Conservation (phyloP, 2,329 filamentous ascomycete genomes). For the Venturia oleaginea region DNA sequence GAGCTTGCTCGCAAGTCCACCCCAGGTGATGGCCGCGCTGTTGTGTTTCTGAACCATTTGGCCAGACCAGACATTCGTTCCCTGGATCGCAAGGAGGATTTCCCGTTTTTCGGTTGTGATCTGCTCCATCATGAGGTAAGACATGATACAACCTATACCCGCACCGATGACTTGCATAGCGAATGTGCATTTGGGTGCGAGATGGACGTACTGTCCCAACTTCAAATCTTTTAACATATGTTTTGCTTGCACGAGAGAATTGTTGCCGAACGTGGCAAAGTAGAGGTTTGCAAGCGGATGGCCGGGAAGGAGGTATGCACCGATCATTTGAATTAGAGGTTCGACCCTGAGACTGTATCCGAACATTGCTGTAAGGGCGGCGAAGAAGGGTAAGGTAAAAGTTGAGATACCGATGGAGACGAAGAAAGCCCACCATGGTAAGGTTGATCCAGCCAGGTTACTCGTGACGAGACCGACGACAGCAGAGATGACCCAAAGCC, state of each 20-base stretch:
- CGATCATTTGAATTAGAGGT: slow-evolving; percentile 17
- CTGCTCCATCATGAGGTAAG: slow-evolving; percentile 37
- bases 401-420: slow-evolving; percentile 19
- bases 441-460: slow-evolving; percentile 21
- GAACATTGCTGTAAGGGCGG: slow-evolving; percentile 20
- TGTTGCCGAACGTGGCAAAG: slow-evolving; percentile 32
- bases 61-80: slow-evolving; percentile 37
- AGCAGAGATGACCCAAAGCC: slow-evolving; percentile 18
- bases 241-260: slow-evolving; percentile 23
- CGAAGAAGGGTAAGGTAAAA: slow-evolving; percentile 21
- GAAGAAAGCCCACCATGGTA: slow-evolving; percentile 27
- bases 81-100: slow-evolving; percentile 32
- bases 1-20: slow-evolving; percentile 14
- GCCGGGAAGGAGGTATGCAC: slow-evolving; percentile 20
- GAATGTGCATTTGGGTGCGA: slow-evolving; percentile 35
- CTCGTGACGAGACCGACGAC: slow-evolving; percentile 21
- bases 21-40: slow-evolving; percentile 32
- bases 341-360: slow-evolving; percentile 19
- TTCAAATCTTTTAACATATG: slow-evolving; percentile 25
- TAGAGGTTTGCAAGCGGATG: slow-evolving; percentile 35
- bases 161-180: slow-evolving; percentile 31
- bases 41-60: slow-evolving; percentile 37
- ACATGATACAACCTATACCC: slow-evolving; percentile 31
- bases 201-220: slow-evolving; percentile 31
- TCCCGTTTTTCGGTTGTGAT: slow-evolving; percentile 34